Conservation (phyloP, 305 asterid species). For the Ajuga reptans region DNA sequence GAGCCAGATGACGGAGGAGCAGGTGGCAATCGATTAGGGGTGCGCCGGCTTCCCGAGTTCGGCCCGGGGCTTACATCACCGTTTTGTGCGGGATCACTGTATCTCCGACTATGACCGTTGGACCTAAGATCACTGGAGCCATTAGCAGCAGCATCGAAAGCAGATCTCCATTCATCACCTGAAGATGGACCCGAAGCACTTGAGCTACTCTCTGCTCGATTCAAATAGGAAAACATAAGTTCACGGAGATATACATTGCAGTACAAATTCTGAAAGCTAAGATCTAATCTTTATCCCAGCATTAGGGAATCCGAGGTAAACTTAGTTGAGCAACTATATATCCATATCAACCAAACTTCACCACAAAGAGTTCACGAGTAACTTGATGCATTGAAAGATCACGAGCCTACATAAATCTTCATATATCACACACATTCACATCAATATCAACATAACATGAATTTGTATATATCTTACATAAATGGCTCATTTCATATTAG, state of each 20-base stretch:
- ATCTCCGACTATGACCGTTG: conserved; percentile 63
- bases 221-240: not conserved
- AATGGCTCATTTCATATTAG: not conserved
- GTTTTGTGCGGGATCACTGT: conserved; percentile 73
- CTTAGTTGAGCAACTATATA: not conserved
- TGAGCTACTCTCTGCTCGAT: conserved; percentile 76
- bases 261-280: not conserved
- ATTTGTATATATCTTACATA: not conserved
- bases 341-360: not conserved
- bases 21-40: conserved; percentile 63
- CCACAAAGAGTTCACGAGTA: not conserved
- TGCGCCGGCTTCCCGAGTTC: conserved; percentile 70
- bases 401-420: not conserved
- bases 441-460: not conserved
- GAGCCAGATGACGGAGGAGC: conserved; percentile 33
- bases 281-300: too few species aligned
- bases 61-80: conserved; percentile 57
- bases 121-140: conserved; percentile 64
- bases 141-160: conserved; percentile 83
- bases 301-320: not conserved
- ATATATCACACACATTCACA: not conserved
- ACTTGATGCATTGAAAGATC: not conserved
- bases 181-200: conserved; percentile 55
- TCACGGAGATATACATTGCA: not conserved
- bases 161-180: conserved; percentile 93